Conservation (phyloP, 2,329 filamentous ascomycete species). For the Fusarium xyrophilum region DNA sequence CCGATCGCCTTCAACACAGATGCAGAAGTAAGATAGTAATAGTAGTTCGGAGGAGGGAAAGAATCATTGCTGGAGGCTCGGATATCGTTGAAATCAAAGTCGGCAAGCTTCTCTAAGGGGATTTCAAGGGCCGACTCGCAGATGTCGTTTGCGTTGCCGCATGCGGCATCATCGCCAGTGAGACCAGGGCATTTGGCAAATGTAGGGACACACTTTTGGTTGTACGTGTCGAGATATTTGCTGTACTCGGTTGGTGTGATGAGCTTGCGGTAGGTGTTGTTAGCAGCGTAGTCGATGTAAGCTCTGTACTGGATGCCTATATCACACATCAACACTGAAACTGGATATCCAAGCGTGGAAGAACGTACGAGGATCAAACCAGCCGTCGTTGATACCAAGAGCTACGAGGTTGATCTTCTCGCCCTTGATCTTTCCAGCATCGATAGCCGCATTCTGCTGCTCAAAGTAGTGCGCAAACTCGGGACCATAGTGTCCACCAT, state of each 20-base stretch:
- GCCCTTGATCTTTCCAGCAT: slow-evolving; percentile 49
- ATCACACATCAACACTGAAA: neutral
- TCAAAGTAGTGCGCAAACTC: slow-evolving; percentile 62
- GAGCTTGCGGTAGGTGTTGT: slow-evolving; percentile 44
- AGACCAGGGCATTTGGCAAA: slow-evolving; percentile 35
- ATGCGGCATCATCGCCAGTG: slow-evolving; percentile 35
- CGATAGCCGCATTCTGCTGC: slow-evolving; percentile 61
- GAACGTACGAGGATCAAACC: slow-evolving; percentile 53
- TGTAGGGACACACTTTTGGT: slow-evolving; percentile 35
- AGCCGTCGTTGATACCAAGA: slow-evolving; percentile 64
- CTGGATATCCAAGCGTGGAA: too few relatives aligned
- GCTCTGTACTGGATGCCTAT: slow-evolving; percentile 39
- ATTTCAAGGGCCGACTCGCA: slow-evolving; percentile 36
- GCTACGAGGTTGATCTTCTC: slow-evolving; percentile 57
- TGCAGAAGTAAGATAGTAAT: slow-evolving; percentile 17
- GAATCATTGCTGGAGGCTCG: slow-evolving; percentile 38
- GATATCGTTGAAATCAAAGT: slow-evolving; percentile 57
- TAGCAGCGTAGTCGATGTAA: slow-evolving; percentile 43
- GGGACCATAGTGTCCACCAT: slow-evolving; percentile 65
- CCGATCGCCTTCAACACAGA: slow-evolving; percentile 34
- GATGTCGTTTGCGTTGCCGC: slow-evolving; percentile 32
- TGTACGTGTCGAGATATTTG: slow-evolving; percentile 41
- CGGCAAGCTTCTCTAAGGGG: slow-evolving; percentile 21
- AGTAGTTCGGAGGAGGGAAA: slow-evolving; percentile 30
- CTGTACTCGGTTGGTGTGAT: slow-evolving; percentile 28